Evolutionary conservation across 1,284 basidiomycete species (phyloP).

Genomic region (Ganoderma boninense): DNA sequence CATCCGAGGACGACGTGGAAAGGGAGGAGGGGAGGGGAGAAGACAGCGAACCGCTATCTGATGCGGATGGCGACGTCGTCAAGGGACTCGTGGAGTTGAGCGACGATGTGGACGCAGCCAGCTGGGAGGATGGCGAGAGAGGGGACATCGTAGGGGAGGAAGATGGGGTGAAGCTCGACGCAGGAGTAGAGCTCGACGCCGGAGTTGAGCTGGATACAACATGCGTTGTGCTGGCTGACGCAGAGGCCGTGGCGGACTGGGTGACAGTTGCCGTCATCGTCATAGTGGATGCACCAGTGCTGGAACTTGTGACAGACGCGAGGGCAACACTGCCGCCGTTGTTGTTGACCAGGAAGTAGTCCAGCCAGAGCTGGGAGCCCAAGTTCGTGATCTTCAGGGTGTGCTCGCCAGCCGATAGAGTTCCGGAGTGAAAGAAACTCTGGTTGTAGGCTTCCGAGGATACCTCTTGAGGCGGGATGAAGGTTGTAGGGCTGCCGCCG

Average conservation of each 20-base stretch:
- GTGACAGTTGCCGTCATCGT: background rate
- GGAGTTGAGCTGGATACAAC: background rate
- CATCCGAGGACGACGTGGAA: background rate
- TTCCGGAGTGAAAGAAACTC: background rate
- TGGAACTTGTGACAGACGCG: background rate
- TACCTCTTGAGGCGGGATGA: background rate
- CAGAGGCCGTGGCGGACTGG: background rate
- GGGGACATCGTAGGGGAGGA: too few relatives aligned
- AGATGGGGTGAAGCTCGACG: background rate
- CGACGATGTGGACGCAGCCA: background rate
- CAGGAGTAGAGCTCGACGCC: too few relatives aligned
- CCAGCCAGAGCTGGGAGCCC: background rate
- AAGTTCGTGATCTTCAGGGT: constrained; percentile 1
- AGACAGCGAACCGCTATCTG: background rate
- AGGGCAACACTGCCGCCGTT: background rate
- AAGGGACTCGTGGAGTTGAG: background rate
- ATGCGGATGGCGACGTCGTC: background rate
- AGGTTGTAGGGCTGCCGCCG: background rate
- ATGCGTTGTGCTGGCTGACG: background rate
- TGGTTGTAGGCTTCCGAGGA: background rate
- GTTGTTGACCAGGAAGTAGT: background rate
- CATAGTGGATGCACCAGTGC: background rate
- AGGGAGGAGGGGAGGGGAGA: background rate
- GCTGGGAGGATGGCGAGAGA: background rate
- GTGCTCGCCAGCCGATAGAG: background rate